phyloP scores from a whole-genome alignment of 768 basidiomycete species.

The Leccinum longicurvipes region DNA sequence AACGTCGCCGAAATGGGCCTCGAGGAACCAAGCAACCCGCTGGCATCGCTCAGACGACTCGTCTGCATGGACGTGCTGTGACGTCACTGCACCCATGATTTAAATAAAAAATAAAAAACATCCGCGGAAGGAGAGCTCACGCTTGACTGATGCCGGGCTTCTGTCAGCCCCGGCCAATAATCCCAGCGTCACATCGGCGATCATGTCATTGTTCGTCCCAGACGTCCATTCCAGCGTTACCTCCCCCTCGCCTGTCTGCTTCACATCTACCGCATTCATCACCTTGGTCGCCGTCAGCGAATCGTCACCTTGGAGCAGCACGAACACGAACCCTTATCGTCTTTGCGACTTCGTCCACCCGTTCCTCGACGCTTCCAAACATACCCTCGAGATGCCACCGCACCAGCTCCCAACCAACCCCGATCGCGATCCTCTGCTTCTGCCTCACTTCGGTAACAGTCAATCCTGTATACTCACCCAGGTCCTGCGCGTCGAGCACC shows the following conservation, averaged over 20 bases:
- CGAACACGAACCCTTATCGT: conserved; percentile 59
- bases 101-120: not conserved
- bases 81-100: too few relatives aligned
- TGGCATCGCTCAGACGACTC: conserved; percentile 39
- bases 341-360: conserved; percentile 41
- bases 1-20: conserved; percentile 93
- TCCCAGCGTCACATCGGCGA: conserved; percentile 90
- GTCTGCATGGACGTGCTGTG: conserved; percentile 67
- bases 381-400: too few relatives aligned
- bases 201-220: conserved; percentile 92
- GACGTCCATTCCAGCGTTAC: conserved; percentile 91
- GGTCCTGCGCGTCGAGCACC: conserved; percentile 83
- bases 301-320: not conserved
- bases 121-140: too few relatives aligned
- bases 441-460: conserved; percentile 82
- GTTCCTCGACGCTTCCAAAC: too few relatives aligned
- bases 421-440: conserved; percentile 60
- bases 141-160: conserved; percentile 92
- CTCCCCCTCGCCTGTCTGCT: conserved; percentile 68
- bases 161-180: conserved; percentile 86
- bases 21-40: conserved; percentile 74
- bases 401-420: too few relatives aligned
- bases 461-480: conserved; percentile 84
- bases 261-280: conserved; percentile 86
- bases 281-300: conserved; percentile 48